Base-by-base conservation (phyloP, 495 filamentous ascomycete genomes). In the Penicillium waksmanii region DNA sequence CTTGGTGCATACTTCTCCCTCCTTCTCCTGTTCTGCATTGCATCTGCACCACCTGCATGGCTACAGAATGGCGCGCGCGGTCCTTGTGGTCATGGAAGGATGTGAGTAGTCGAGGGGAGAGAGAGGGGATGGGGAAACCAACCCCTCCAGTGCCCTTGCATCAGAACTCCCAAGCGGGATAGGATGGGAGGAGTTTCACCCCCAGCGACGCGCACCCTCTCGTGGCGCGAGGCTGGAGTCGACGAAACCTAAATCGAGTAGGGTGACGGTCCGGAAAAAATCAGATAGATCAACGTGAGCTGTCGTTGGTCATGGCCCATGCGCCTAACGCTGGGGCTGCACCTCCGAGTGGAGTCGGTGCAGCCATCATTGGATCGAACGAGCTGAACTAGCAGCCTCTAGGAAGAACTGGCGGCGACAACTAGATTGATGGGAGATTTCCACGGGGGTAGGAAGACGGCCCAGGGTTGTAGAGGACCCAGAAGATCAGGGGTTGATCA, bases 241-340 rank as follows among this genome's bases (percentile, higher is more conserved):
- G 53, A 25, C 4, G 36, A 54, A 59, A 53, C 36, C 38, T 40
- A 55, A 55, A 51, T 35, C n/a, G 43, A 21, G 33, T 46, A 46
- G 60, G 56, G 42, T 55, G 57, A 60, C 58, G 38, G 44, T 56
- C 51, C 38, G 57, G 46, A 60, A 56, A 44, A 52, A 57, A 67
- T 64, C 62, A 63, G 71, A 76, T 72, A 63, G 66, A 69, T 76
- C 73, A 70, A 61, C 65, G 59, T 66, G 71, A 72, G 69, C 62
- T 66, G 58, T 76, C 66, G 67, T 64, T 66, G 59, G 62, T 53
- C 50, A 38, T 59, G 59, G 69, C 50, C 67, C 61, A 61, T 73
- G 69, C 67, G 33, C 64, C 59, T 55, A 60, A 61, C 51, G 53
- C 59, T 58, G 63, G 63, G 60, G 38, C 56, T 54, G 60, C 50